Percentiles rank a stretch among this genome's conserved stretches.
Conservation (phyloP, 73 alveolate genomes). For the Uronychia setigera region DNA sequence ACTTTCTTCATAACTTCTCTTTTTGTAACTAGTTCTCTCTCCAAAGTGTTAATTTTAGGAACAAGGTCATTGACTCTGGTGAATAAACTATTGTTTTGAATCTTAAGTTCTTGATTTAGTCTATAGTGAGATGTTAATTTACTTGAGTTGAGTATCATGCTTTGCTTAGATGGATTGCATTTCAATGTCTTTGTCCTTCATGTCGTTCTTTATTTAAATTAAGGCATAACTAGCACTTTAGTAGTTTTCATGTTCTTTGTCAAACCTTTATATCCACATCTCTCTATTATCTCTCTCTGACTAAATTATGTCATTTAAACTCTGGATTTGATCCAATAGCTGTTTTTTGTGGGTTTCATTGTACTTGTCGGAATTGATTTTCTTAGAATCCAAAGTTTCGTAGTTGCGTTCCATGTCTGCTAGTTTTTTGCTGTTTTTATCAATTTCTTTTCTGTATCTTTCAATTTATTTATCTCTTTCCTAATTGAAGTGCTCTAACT, state of each 20-base stretch:
- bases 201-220: not conserved
- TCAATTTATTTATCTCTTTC: slow-evolving; percentile 39
- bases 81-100: slow-evolving; percentile 13
- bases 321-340: slow-evolving; percentile 34
- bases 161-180: not conserved
- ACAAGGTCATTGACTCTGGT: slow-evolving; percentile 8
- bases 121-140: slow-evolving; percentile 15
- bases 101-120: not conserved
- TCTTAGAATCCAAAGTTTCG: slow-evolving; percentile 47
- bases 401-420: slow-evolving; percentile 25
- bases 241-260: slow-evolving; percentile 24
- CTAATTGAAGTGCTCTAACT: slow-evolving; percentile 4
- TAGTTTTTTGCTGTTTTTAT: slow-evolving; percentile 21
- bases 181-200: not conserved
- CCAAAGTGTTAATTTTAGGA: slow-evolving; percentile 27
- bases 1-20: slow-evolving; percentile 39
- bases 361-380: slow-evolving; percentile 17
- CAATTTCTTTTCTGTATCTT: slow-evolving; percentile 31
- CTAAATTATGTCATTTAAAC: slow-evolving; percentile 27
- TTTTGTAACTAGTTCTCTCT: slow-evolving; percentile 43
- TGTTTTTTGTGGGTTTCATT: slow-evolving; percentile 39
- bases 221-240: not conserved
- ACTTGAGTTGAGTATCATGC: not conserved
- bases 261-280: slow-evolving; percentile 51
- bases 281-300: slow-evolving; percentile 57